Conservation (phyloP, 2,329 filamentous ascomycete species). For the Dactylella cylindrospora region DNA sequence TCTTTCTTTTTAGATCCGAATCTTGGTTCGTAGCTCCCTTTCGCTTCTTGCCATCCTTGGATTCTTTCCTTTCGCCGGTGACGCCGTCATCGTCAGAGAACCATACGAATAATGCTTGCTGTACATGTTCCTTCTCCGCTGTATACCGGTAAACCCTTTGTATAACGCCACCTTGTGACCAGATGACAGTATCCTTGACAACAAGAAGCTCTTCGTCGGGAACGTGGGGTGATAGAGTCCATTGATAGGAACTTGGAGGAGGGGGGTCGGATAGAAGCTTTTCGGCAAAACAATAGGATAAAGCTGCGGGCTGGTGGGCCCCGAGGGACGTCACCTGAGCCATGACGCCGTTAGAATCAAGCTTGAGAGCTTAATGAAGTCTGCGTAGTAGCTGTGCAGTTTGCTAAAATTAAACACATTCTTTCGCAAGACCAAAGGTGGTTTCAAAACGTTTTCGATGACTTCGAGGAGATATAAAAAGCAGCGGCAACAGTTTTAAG, state of each 20-base stretch:
- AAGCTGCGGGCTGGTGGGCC: constrained; percentile 80
- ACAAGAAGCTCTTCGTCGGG: constrained; percentile 78
- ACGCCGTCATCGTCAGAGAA: constrained; percentile 60
- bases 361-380: constrained; percentile 19
- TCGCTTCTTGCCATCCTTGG: constrained; percentile 47
- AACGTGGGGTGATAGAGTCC: constrained; percentile 65
- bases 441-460: too few species aligned
- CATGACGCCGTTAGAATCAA: constrained; percentile 60
- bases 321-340: constrained; percentile 87
- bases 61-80: constrained; percentile 39
- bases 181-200: constrained; percentile 75
- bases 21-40: constrained; percentile 45
- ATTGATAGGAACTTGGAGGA: constrained; percentile 67
- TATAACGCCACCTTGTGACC: constrained; percentile 82
- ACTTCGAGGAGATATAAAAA: too few species aligned
- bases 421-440: too few species aligned
- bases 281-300: constrained; percentile 81
- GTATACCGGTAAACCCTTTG: constrained; percentile 84
- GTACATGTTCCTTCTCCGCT: constrained; percentile 79
- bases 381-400: too few species aligned
- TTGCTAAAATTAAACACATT: too few species aligned
- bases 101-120: constrained; percentile 80
- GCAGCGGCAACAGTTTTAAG: too few species aligned
- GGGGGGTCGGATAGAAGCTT: constrained; percentile 71
- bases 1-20: constrained; percentile 45